phyloP scores from a whole-genome alignment of 2,329 filamentous ascomycete genomes.

The Fusarium paranaense region DNA sequence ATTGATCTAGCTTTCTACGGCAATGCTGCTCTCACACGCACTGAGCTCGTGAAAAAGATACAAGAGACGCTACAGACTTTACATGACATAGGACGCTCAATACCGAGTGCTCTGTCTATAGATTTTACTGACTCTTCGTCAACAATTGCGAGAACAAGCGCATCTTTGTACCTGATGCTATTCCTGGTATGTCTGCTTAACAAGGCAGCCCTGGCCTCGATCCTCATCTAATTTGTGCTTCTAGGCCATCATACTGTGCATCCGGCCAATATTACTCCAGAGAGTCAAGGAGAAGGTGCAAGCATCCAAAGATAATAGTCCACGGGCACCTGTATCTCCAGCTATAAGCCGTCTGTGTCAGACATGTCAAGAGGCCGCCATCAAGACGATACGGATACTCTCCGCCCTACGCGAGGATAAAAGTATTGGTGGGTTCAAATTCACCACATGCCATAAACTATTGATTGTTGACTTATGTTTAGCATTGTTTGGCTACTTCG shows the following conservation, averaged over 20 bases:
- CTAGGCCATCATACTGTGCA: slow-evolving; percentile 47
- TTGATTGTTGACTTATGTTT: not conserved
- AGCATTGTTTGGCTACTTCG: slow-evolving; percentile 46
- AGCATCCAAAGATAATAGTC: slow-evolving; percentile 12
- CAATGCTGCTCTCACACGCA: slow-evolving; percentile 38
- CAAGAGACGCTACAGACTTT: slow-evolving; percentile 33
- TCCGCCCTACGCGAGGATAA: slow-evolving; percentile 35
- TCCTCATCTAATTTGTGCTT: not conserved
- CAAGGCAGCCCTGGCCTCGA: not conserved
- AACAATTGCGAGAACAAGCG: slow-evolving; percentile 39
- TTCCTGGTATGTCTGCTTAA: slow-evolving; percentile 34
- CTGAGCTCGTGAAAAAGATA: slow-evolving; percentile 43
- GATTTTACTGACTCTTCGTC: slow-evolving; percentile 38
- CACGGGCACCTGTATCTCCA: slow-evolving; percentile 23
- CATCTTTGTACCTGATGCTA: slow-evolving; percentile 44
- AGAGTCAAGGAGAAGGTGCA: slow-evolving; percentile 46
- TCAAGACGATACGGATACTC: slow-evolving; percentile 43
- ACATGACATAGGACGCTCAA: slow-evolving; percentile 42
- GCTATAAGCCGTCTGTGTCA: slow-evolving; percentile 36
- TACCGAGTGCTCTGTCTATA: slow-evolving; percentile 35
- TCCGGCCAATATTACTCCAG: slow-evolving; percentile 44
- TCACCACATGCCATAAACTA: rapidly evolving
- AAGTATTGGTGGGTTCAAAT: slow-evolving; percentile 30
- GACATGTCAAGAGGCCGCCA: slow-evolving; percentile 43
- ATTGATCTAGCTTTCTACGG: slow-evolving; percentile 39